Evolutionary conservation across 176 grass and related monocot species (phyloP).

Genomic region (Areca catechu): DNA sequence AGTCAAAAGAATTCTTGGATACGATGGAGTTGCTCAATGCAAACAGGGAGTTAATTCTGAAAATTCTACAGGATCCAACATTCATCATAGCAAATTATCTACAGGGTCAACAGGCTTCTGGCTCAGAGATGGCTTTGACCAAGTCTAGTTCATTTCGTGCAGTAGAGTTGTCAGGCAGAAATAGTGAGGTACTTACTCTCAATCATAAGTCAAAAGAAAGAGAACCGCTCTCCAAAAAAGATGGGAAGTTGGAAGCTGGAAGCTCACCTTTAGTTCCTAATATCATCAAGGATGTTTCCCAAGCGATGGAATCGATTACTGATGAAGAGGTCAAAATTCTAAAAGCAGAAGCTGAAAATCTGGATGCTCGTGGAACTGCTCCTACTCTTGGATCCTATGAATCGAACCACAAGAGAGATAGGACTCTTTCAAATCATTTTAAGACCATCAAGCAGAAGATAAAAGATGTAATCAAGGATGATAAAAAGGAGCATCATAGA

Average conservation of each 20-base stretch:
- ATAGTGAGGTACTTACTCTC: neutral
- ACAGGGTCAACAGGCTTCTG: constrained; percentile 34
- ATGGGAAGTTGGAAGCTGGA: constrained; percentile 17
- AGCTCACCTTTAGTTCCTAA: constrained; percentile 17
- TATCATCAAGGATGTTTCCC: constrained; percentile 2
- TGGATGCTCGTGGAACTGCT: constrained; percentile 33
- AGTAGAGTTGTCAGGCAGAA: constrained; percentile 16
- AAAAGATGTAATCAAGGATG: constrained; percentile 48
- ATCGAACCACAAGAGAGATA: constrained; percentile 31
- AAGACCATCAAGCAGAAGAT: constrained; percentile 45
- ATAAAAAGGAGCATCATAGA: constrained; percentile 39
- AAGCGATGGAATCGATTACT: neutral
- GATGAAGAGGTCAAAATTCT: neutral
- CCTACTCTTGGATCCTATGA: constrained; percentile 21
- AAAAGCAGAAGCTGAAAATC: constrained; percentile 12
- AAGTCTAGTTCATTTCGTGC: constrained; percentile 38
- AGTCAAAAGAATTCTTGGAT: constrained; percentile 57
- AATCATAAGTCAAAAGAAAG: constrained; percentile 17
- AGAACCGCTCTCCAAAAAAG: constrained; percentile 22
- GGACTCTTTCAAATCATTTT: constrained; percentile 36
- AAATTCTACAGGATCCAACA: constrained; percentile 58
- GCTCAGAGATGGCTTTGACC: neutral
- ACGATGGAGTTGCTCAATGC: constrained; percentile 46
- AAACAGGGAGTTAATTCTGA: constrained; percentile 56
- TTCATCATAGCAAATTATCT: constrained; percentile 26